These are phyloP conservation scores for Mycosphaerelloides madeirae DNA, from an alignment of 2,329 filamentous ascomycete genomes.

Conservation along the genomic window DNA sequence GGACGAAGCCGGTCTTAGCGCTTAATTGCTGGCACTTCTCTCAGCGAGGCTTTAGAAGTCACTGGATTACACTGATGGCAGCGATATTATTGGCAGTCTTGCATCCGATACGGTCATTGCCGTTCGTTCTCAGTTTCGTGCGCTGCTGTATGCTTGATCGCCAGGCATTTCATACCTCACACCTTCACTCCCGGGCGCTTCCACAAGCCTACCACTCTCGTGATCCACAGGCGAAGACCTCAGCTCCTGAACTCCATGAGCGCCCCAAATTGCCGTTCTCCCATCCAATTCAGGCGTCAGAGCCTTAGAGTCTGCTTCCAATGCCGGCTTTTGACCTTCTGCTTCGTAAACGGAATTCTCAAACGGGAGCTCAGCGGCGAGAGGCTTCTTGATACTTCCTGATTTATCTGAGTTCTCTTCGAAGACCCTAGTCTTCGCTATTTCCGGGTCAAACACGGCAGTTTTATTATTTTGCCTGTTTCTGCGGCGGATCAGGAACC, in stretches of 20 bases:
- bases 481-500: slow-evolving; percentile 37
- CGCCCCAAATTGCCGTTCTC: slow-evolving; percentile 6
- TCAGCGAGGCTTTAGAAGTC: too few relatives aligned
- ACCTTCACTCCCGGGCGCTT: slow-evolving; percentile 9
- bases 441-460: neutral
- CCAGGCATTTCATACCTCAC: slow-evolving; percentile 5
- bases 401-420: neutral
- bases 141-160: too few relatives aligned
- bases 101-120: too few relatives aligned
- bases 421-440: neutral
- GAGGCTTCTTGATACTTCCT: neutral
- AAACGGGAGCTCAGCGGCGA: slow-evolving; percentile 5
- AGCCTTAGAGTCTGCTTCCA: slow-evolving; percentile 4
- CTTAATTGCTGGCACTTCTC: neutral
- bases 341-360: slow-evolving; percentile 4
- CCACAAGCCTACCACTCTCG: slow-evolving; percentile 7
- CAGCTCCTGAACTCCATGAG: slow-evolving; percentile 4
- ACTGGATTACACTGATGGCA: too few relatives aligned
- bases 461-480: slow-evolving; percentile 19
- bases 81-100: too few relatives aligned
- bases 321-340: neutral
- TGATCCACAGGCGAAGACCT: slow-evolving; percentile 1
- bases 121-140: too few relatives aligned
- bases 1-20: neutral
- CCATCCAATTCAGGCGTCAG: slow-evolving; percentile 6